Base-by-base conservation (phyloP, 169 alveolate genomes). In the Plasmodium cynomolgi region DNA sequence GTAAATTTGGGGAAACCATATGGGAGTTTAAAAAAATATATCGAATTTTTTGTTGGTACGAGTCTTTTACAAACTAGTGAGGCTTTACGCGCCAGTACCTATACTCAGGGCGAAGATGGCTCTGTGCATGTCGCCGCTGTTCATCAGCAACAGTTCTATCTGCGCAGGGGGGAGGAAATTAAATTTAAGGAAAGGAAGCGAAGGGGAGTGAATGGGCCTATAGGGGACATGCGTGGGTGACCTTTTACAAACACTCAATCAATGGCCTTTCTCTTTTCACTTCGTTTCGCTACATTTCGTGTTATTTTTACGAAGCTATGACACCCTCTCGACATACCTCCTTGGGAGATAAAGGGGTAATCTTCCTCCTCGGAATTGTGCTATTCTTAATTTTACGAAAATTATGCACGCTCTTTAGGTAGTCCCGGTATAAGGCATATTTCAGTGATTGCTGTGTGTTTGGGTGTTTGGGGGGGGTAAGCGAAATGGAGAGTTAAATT, bases 61-160 rank as follows among this genome's bases (percentile, higher is more conserved):
- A 17, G 15, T 54, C 33, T 1, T 29, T 37, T 54, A 34, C 41
- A 7, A 0, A 56, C 13, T 56, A 54, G 23, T 82, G 54, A 15
- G 33, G 23, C 31, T 26, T 68, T 50, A 56, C 68, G 26, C n/a
- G 44, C 6, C 80, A 50, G 34, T 44, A 85, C 93, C 93, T 50
- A 92, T 92, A 31, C 97, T 94, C 33, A 94, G 81, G n/a, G 96
- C 96, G 91, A 96, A 96, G 58, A 93, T 77, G 39, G 95, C 93
- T 37, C 96, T 82, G 91, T 96, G 96, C 96, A 92, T 96, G 68
- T 84, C 95, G 17, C 95, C 79, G 29, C 96, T 93, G 29, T 91
- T 93, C 20, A 77, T 94, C 83, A 96, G 75, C 37, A 96, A 75
- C 82, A 84, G 72, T 37, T 94, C 91, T 6, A 93, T 95, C 97